Evolutionary conservation across 192 early-diverging fungal species (phyloP).

Genomic region (Backusella westeae): DNA sequence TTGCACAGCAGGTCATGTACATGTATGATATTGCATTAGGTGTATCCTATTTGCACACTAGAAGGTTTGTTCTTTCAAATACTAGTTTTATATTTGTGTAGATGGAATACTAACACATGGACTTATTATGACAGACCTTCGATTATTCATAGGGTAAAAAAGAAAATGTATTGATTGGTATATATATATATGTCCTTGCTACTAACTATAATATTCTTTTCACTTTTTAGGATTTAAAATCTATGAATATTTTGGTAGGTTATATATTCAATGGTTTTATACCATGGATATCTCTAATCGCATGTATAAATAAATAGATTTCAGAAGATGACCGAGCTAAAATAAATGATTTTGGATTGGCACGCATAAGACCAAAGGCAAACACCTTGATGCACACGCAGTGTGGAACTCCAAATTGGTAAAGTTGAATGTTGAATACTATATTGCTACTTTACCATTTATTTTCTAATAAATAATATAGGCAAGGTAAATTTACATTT

Average conservation of each 20-base stretch:
- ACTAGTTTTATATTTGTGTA: neutral
- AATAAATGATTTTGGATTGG: conserved; percentile 81
- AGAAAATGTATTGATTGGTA: neutral
- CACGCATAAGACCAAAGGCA: conserved; percentile 67
- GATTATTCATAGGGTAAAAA: conserved; percentile 64
- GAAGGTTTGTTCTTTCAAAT: conserved; percentile 28
- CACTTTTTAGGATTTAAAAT: conserved; percentile 60
- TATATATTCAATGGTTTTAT: neutral
- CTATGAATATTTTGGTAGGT: conserved; percentile 68
- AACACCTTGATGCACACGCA: conserved; percentile 72
- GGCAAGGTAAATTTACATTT: conserved; percentile 41
- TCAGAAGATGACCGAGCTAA: conserved; percentile 64
- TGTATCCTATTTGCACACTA: conserved; percentile 67
- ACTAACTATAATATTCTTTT: neutral
- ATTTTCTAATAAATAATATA: neutral
- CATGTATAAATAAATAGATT: conserved; percentile 30
- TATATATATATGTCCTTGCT: no score
- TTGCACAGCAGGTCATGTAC: conserved; percentile 66
- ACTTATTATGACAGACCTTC: conserved; percentile 45
- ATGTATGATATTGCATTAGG: conserved; percentile 80
- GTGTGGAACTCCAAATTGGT: conserved; percentile 79
- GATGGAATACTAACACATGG: neutral
- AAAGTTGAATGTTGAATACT: neutral
- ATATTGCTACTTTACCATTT: neutral
- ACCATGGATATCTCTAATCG: neutral